Evolutionary conservation across 345 rosid genomes (phyloP).

Genomic region (Salix dunnii): DNA sequence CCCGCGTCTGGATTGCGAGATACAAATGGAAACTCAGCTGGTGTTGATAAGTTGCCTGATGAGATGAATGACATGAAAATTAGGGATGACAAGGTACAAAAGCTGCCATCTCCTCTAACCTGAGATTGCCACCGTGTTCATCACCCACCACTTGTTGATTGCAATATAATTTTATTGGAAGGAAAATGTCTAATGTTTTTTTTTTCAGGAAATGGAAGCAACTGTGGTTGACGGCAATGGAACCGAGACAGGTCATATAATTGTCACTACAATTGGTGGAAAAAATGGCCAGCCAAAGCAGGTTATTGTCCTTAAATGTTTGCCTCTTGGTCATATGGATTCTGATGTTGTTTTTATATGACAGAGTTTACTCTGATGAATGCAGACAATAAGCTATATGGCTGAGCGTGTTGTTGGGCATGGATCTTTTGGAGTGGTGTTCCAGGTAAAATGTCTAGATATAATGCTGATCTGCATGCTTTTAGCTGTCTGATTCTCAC

Average conservation of each 20-base stretch:
- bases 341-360: conserved; percentile 5
- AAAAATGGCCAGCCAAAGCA: conserved; percentile 78
- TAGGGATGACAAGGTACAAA: conserved; percentile 71
- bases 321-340: neutral
- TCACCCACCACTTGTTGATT: neutral
- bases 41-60: conserved; percentile 75
- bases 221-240: conserved; percentile 83
- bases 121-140: neutral
- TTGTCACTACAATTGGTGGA: conserved; percentile 81
- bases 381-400: conserved; percentile 89
- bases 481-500: neutral
- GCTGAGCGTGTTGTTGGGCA: conserved; percentile 96
- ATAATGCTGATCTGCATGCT: neutral
- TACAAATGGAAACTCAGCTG: conserved; percentile 41
- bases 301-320: conserved; percentile 34
- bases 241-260: conserved; percentile 79
- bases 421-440: conserved; percentile 95
- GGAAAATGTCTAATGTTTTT: neutral
- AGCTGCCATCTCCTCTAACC: neutral
- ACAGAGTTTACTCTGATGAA: neutral
- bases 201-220: conserved; percentile 74
- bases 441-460: conserved; percentile 52
- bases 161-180: neutral
- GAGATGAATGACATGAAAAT: conserved; percentile 93
- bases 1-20: conserved; percentile 57